Conservation (phyloP, 257 asterid genomes). For the Striga asiatica region DNA sequence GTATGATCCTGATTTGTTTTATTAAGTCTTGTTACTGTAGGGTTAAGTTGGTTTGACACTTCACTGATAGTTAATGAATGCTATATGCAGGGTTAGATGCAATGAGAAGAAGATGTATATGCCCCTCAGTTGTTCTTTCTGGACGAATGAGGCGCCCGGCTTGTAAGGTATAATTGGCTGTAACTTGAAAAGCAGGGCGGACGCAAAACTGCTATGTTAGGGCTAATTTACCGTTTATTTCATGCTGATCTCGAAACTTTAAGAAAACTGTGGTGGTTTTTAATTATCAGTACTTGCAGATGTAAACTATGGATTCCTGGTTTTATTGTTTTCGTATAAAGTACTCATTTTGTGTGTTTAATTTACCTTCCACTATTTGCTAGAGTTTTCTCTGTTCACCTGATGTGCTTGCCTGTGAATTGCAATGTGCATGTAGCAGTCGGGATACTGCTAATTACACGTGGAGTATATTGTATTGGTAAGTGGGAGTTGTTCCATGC, state of each 20-base stretch:
- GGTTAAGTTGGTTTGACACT: conserved; percentile 1
- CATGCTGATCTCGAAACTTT: background rate
- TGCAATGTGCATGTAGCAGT: background rate
- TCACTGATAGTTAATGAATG: conserved; percentile 3
- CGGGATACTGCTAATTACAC: background rate
- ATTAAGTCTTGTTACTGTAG: background rate
- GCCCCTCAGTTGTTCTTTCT: conserved; percentile 12
- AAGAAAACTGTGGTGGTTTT: background rate
- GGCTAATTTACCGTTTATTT: conserved; percentile 1
- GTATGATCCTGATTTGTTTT: conserved; percentile 15
- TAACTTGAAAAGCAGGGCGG: conserved; percentile 20
- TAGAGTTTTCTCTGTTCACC: conserved; percentile 1
- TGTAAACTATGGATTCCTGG: conserved; percentile 10
- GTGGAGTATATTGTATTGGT: background rate
- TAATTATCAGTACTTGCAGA: background rate
- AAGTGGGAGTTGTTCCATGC: background rate
- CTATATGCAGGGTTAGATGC: conserved; percentile 31
- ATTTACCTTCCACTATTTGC: background rate
- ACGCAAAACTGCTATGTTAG: background rate
- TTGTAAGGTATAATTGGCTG: conserved; percentile 23
- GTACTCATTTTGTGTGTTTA: background rate
- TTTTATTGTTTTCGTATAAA: background rate
- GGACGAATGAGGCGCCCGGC: conserved; percentile 19
- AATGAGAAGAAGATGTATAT: conserved; percentile 11
- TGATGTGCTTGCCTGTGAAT: background rate